Evolutionary conservation across 148 eudicot genomes (phyloP).

Genomic region (Rheum nobile): DNA sequence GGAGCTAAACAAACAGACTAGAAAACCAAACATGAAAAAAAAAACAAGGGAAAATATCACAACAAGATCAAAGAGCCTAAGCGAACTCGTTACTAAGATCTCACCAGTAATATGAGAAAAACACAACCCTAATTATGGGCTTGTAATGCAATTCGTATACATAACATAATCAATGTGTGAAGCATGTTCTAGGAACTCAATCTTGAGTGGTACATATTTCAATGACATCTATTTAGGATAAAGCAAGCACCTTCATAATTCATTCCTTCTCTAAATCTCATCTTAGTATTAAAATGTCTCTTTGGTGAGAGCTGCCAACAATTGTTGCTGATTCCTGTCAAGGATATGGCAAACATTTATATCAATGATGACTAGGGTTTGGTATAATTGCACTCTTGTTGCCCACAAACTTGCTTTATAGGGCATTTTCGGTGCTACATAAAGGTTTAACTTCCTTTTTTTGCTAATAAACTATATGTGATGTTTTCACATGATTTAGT

Average conservation of each 20-base stretch:
- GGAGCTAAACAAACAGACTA: too few species aligned
- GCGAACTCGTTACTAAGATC: too few species aligned
- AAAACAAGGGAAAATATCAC: too few species aligned
- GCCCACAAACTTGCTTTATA: not conserved
- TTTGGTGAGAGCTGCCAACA: not conserved
- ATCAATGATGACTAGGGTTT: not conserved
- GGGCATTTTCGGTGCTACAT: not conserved
- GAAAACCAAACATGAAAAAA: too few species aligned
- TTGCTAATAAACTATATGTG: not conserved
- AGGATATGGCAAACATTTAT: constrained; percentile 8
- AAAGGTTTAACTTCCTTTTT: not conserved
- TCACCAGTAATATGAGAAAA: too few species aligned
- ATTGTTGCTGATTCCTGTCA: not conserved
- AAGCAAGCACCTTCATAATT: not conserved
- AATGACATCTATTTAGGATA: not conserved
- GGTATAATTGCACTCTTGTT: not conserved
- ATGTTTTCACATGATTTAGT: constrained; percentile 1
- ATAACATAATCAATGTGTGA: not conserved
- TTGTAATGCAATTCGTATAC: not conserved
- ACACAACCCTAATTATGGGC: not conserved
- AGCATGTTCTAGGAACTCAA: not conserved
- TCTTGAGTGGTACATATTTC: not conserved
- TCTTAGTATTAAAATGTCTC: not conserved
- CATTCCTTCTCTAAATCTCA: not conserved
- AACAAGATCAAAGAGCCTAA: too few species aligned